Conservation (phyloP, 78 protist genomes). For the Dictyostelium intermedium region DNA sequence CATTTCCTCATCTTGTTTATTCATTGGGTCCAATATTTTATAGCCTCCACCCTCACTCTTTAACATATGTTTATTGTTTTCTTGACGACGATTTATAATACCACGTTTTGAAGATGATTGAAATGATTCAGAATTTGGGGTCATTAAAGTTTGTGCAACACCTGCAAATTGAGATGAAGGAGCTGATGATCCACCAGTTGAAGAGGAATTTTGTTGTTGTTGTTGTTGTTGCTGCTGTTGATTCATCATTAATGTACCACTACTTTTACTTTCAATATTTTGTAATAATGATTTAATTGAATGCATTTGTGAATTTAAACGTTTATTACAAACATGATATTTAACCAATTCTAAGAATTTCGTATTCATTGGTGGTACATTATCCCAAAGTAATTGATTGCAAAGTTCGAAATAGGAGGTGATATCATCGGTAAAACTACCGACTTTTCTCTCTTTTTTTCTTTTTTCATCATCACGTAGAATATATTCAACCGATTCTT, state of each 20-base stretch:
- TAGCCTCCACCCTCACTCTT: neutral
- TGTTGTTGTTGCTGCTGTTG: neutral
- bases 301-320: constrained; percentile 4
- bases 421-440: constrained; percentile 44
- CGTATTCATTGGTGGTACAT: constrained; percentile 4
- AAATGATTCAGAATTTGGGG: neutral
- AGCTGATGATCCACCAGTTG: neutral
- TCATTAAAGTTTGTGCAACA: neutral
- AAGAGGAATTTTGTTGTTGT: neutral
- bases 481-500: constrained; percentile 50
- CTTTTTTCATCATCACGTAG: constrained; percentile 38
- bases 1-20: constrained; percentile 37
- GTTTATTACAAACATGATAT: neutral
- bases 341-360: constrained; percentile 20
- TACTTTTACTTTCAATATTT: constrained; percentile 22
- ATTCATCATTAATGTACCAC: neutral
- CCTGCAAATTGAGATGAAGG: neutral
- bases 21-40: neutral
- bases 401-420: constrained; percentile 38
- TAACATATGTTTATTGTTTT: neutral
- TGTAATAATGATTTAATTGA: constrained; percentile 8
- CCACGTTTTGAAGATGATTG: neutral
- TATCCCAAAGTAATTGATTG: constrained; percentile 47
- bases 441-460: constrained; percentile 5
- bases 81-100: neutral